Percentiles rank a stretch among this genome's conserved stretches.
Conservation (phyloP, 2,329 filamentous ascomycete species). For the Penicillium sp. region DNA sequence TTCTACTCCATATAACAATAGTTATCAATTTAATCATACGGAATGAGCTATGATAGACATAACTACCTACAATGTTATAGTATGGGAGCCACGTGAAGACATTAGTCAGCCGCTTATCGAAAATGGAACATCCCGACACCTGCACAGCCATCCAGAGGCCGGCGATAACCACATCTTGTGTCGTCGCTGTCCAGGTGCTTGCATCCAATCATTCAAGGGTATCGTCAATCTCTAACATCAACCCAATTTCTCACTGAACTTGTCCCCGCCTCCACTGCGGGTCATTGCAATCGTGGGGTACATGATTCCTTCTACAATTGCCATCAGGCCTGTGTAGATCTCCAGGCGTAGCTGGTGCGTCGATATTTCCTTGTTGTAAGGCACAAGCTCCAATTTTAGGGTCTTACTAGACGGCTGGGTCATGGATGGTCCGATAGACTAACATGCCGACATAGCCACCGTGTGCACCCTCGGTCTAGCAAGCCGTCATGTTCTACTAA, state of each 20-base stretch:
- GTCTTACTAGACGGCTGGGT: background rate
- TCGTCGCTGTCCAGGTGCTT: background rate
- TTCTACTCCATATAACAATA: background rate
- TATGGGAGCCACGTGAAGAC: background rate
- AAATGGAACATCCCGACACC: background rate
- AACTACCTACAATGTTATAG: background rate
- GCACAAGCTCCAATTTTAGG: background rate
- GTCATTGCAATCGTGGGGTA: conserved; percentile 19
- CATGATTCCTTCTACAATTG: conserved; percentile 5
- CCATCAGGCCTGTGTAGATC: conserved; percentile 11
- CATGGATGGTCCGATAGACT: conserved; percentile 3
- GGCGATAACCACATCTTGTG: conserved; percentile 15
- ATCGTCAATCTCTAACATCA: conserved; percentile 3
- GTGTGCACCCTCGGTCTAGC: background rate
- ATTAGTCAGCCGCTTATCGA: conserved; percentile 7
- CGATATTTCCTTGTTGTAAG: background rate
- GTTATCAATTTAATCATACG: background rate
- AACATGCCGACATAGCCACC: background rate
- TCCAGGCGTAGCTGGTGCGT: conserved; percentile 1
- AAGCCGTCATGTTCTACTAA: background rate
- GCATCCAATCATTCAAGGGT: conserved; percentile 14
- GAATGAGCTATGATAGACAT: background rate
- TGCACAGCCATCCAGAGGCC: conserved; percentile 18
- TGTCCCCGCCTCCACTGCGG: conserved; percentile 17
- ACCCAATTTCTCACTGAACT: background rate